Conservation (phyloP, 2,329 filamentous ascomycete genomes). For the Clonostachys sp. region DNA sequence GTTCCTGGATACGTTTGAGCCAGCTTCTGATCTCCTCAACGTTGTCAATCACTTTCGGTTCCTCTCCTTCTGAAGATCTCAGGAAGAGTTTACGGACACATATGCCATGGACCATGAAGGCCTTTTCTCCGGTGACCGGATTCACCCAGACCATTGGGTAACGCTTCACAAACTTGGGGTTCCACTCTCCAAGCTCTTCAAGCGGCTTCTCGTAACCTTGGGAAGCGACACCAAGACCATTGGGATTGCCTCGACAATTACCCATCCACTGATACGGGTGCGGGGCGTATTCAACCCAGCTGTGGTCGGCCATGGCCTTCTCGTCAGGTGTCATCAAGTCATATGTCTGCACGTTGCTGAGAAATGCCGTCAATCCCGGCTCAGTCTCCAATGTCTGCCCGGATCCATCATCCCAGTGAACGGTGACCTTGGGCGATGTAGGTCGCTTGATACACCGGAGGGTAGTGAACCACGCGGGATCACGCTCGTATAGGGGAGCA, state of each 20-base stretch:
- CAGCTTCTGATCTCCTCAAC: slow-evolving; percentile 26
- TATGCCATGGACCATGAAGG: slow-evolving; percentile 36
- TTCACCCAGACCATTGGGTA: slow-evolving; percentile 40
- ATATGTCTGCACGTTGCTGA: slow-evolving; percentile 35
- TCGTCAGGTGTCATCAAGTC: slow-evolving; percentile 34
- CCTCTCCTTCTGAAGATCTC: slow-evolving; percentile 20
- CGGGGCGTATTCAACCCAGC: slow-evolving; percentile 39
- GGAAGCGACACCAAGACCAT: slow-evolving; percentile 30
- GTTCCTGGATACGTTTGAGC: slow-evolving; percentile 27
- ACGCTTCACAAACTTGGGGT: slow-evolving; percentile 25
- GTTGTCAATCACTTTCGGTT: slow-evolving; percentile 27
- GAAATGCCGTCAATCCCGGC: slow-evolving; percentile 35
- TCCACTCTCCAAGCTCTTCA: slow-evolving; percentile 20
- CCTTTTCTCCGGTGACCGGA: slow-evolving; percentile 30
- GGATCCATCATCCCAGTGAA: slow-evolving; percentile 36
- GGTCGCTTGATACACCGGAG: slow-evolving; percentile 31
- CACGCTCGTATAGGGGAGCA: slow-evolving; percentile 32
- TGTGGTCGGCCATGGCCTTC: slow-evolving; percentile 28
- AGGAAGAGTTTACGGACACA: slow-evolving; percentile 30
- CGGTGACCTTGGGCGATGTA: slow-evolving; percentile 22
- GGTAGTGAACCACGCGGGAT: slow-evolving; percentile 35
- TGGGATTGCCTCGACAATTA: slow-evolving; percentile 29
- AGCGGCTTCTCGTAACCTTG: slow-evolving; percentile 29
- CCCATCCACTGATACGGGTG: slow-evolving; percentile 38
- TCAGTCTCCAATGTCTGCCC: slow-evolving; percentile 32